Evolutionary conservation across 768 basidiomycete species (phyloP).

Genomic region (Lepiota venenata): DNA sequence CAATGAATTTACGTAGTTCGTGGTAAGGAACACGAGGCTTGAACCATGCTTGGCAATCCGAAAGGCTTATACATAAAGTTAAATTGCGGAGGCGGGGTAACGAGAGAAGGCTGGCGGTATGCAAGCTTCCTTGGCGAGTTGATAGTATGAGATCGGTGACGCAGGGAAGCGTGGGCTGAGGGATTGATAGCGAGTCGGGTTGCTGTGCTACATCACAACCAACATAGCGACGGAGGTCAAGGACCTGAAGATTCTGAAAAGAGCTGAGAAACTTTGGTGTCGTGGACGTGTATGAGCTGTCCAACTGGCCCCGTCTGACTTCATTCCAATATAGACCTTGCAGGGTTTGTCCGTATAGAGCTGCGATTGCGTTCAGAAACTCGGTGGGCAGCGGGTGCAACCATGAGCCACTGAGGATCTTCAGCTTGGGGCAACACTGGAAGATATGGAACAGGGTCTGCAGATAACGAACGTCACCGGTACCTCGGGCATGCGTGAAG

Average conservation of each 20-base stretch:
- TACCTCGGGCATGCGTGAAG: constrained; percentile 40
- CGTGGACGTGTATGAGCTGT: constrained; percentile 17
- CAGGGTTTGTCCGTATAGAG: constrained; percentile 36
- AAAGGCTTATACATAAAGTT: constrained; percentile 16
- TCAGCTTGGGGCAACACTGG: constrained; percentile 41
- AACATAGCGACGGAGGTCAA: constrained; percentile 44
- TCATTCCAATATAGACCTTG: constrained; percentile 46
- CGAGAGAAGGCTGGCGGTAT: constrained; percentile 31
- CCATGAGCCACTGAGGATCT: constrained; percentile 47
- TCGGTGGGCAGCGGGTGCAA: constrained; percentile 36
- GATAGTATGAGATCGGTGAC: constrained; percentile 43
- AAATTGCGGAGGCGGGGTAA: constrained; percentile 43
- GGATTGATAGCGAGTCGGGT: constrained; percentile 5
- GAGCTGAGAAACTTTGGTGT: constrained; percentile 35
- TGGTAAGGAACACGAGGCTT: constrained; percentile 25
- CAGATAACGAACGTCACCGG: constrained; percentile 33
- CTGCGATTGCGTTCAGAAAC: constrained; percentile 38
- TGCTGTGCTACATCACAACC: constrained; percentile 21
- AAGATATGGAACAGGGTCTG: constrained; percentile 41
- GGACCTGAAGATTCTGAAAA: constrained; percentile 37
- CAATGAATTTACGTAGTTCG: constrained; percentile 34
- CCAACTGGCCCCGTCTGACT: constrained; percentile 12
- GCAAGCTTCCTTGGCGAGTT: constrained; percentile 31
- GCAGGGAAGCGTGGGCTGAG: constrained; percentile 32
- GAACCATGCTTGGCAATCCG: constrained; percentile 17